Evolutionary conservation across 345 rosid genomes (phyloP).

Genomic region (Erodium maritimum): DNA sequence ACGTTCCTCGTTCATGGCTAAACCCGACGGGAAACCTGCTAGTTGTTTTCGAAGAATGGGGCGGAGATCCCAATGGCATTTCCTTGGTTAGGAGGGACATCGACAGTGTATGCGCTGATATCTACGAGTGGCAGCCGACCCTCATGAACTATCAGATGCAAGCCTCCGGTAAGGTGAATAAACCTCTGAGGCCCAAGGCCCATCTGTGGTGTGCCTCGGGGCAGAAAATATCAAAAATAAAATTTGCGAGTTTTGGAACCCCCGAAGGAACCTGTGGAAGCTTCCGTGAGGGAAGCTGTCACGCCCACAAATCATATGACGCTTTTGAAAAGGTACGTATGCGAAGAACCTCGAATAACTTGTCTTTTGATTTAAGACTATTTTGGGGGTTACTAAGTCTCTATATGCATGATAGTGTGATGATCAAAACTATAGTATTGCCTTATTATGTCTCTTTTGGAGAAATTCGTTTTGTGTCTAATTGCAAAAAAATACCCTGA

Average conservation of each 20-base stretch:
- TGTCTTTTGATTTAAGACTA: no score
- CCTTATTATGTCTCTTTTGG: no score
- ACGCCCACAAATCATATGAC: conserved; percentile 81
- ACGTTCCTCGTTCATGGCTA: conserved; percentile 88
- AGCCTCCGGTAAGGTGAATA: conserved; percentile 68
- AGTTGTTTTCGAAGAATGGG: conserved; percentile 98
- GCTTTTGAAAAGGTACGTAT: conserved; percentile 73
- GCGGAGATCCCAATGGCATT: conserved; percentile 87
- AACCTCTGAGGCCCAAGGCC: conserved; percentile 78
- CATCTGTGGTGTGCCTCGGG: conserved; percentile 71
- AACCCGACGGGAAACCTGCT: conserved; percentile 72
- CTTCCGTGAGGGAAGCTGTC: conserved; percentile 77
- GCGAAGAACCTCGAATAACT: no score
- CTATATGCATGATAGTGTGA: no score
- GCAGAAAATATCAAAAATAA: conserved; percentile 63
- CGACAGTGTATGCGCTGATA: conserved; percentile 79
- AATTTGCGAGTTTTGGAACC: conserved; percentile 95
- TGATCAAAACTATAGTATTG: no score
- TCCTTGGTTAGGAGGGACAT: conserved; percentile 72
- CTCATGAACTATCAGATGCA: conserved; percentile 72
- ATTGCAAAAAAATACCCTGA: no score
- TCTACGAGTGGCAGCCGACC: conserved; percentile 92
- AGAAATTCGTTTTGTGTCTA: no score
- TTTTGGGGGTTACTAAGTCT: no score
- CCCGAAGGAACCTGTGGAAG: conserved; percentile 86